A percentile compares a stretch with the other conserved stretches of the same genome.
Evolutionary conservation across 306 rosid genomes (phyloP).

Genomic region (Echinosophora koreensis): DNA sequence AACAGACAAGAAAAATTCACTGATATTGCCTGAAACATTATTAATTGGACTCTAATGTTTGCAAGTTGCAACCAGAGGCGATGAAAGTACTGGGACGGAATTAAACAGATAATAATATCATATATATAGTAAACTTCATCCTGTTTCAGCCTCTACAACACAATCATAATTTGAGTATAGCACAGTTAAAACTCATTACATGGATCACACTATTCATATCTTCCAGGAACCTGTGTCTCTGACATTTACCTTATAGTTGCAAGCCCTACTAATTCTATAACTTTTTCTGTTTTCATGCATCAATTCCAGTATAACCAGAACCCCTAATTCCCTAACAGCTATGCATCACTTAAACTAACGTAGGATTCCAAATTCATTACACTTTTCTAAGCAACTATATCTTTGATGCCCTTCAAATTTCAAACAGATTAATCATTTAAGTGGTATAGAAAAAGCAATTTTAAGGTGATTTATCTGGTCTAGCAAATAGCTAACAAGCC

Average conservation of each 20-base stretch:
- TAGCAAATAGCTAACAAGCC: slow-evolving; percentile 6
- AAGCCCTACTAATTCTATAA: slow-evolving; percentile 15
- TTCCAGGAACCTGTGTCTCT: not conserved
- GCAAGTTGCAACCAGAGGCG: slow-evolving; percentile 8
- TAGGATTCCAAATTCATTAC: slow-evolving; percentile 12
- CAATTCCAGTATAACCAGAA: not conserved
- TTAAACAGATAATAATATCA: not conserved
- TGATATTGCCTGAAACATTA: slow-evolving; percentile 38
- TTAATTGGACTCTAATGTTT: slow-evolving; percentile 12
- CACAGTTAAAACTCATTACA: slow-evolving; percentile 26
- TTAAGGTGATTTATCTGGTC: not conserved
- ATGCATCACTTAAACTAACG: not conserved
- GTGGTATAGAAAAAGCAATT: not conserved
- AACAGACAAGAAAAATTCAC: slow-evolving; percentile 36
- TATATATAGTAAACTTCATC: not conserved
- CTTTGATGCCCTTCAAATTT: slow-evolving; percentile 16
- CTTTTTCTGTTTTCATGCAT: slow-evolving; percentile 25
- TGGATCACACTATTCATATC: slow-evolving; percentile 31
- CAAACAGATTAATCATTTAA: slow-evolving; percentile 33
- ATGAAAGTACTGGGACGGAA: slow-evolving; percentile 23
- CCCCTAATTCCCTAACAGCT: not conserved
- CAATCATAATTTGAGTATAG: slow-evolving; percentile 7
- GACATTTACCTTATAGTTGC: slow-evolving; percentile 5
- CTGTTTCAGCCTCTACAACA: slow-evolving; percentile 18
- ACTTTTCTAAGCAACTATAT: slow-evolving; percentile 4